Conservation (phyloP, 495 filamentous ascomycete species). For the Haplographium delicatum region DNA sequence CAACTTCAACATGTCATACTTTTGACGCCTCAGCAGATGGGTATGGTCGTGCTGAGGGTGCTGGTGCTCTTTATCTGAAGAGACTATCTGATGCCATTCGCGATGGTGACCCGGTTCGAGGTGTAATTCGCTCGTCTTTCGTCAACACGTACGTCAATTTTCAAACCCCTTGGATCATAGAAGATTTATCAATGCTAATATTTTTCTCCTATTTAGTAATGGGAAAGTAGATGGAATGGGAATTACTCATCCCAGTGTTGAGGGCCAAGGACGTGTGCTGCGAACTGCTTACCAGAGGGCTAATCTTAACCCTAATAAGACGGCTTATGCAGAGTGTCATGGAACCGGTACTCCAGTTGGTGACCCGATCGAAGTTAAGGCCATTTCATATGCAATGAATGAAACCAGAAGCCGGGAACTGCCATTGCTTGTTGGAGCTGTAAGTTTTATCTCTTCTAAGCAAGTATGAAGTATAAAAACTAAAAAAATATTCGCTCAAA, state of each 20-base stretch:
- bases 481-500: too few species aligned
- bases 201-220: constrained; percentile 35
- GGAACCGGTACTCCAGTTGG: constrained; percentile 34
- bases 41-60: constrained; percentile 60
- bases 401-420: background rate
- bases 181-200: constrained; percentile 25
- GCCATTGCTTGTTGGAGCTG: constrained; percentile 42
- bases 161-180: constrained; percentile 6
- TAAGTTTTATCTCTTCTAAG: constrained; percentile 48
- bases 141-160: constrained; percentile 44
- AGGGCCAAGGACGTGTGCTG: constrained; percentile 53
- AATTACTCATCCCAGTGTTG: constrained; percentile 52
- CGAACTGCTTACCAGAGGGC: constrained; percentile 43
- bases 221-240: constrained; percentile 46
- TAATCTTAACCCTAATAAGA: constrained; percentile 1
- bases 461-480: too few species aligned
- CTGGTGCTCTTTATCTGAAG: constrained; percentile 55
- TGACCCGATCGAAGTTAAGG: constrained; percentile 42
- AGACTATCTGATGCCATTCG: constrained; percentile 47
- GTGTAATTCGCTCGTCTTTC: constrained; percentile 52
- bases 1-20: constrained; percentile 34
- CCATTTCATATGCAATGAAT: constrained; percentile 32
- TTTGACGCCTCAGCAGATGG: constrained; percentile 54
- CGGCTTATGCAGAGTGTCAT: constrained; percentile 15
- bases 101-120: constrained; percentile 53